These are phyloP conservation scores for Mucor piriformis DNA, from an alignment of 371 early-diverging fungal genomes.

Conservation along the genomic window DNA sequence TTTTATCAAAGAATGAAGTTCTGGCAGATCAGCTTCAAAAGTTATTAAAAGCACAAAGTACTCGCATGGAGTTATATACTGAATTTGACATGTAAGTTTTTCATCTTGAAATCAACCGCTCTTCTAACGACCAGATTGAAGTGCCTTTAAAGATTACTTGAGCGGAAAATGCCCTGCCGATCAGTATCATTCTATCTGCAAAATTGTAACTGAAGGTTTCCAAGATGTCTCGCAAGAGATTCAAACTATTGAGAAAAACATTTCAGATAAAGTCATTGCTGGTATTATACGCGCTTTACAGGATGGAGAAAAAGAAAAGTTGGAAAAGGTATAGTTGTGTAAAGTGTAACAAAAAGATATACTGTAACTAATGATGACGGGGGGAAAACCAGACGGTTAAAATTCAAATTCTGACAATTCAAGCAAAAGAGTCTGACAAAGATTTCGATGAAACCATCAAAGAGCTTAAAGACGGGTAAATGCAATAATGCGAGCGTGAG, in stretches of 20 bases:
- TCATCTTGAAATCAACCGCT: neutral
- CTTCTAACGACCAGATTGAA: too few relatives aligned
- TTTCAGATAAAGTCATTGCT: slow-evolving; percentile 26
- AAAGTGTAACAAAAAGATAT: neutral
- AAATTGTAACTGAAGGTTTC: slow-evolving; percentile 51
- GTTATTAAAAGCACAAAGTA: slow-evolving; percentile 41
- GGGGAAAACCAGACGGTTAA: slow-evolving; percentile 28
- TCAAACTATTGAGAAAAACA: slow-evolving; percentile 36
- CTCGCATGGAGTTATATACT: slow-evolving; percentile 42
- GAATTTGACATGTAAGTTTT: slow-evolving; percentile 45
- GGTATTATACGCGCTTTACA: slow-evolving; percentile 40
- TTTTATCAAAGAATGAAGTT: slow-evolving; percentile 11
- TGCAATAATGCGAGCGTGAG: neutral
- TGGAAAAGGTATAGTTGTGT: slow-evolving; percentile 29
- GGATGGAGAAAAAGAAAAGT: slow-evolving; percentile 41
- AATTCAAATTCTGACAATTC: slow-evolving; percentile 44
- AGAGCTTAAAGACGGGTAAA: slow-evolving; percentile 30
- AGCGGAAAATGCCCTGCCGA: slow-evolving; percentile 39
- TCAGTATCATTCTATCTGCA: slow-evolving; percentile 49
- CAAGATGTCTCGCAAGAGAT: slow-evolving; percentile 49
- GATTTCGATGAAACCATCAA: slow-evolving; percentile 44
- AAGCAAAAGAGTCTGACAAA: slow-evolving; percentile 41
- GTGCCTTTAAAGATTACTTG: slow-evolving; percentile 52
- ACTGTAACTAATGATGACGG: neutral
- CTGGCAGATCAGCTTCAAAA: slow-evolving; percentile 29